Evolutionary conservation across 345 rosid species (phyloP), one percentile per base, ranked within the genome.

Genomic region (Pistacia atlantica): DNA sequence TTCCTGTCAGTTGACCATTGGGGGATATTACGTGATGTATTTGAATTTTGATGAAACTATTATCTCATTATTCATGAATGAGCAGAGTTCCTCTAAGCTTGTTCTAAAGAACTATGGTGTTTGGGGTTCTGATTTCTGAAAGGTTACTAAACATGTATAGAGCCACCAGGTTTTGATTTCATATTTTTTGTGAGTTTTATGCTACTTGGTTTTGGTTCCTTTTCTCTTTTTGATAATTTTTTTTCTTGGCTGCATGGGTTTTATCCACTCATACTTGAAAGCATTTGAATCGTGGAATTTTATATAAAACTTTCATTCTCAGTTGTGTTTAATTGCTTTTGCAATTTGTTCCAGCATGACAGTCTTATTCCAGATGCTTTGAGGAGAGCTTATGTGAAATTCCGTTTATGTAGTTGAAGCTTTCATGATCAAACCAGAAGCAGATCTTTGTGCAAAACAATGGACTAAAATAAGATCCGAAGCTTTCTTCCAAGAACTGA

Each of bases 251-350:
- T 20, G 48, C 28, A 57, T 8, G 54, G 14, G 9, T 25, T 22
- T 64, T 64, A 45, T 25, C 14, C 35, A 16, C 33, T 79, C 9
- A 10, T 71, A 61, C 17, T 18, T 65, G 1, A 42, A 69, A 60
- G 37, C 51, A 45, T 31, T 31, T 45, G 71, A 18, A 11, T 28
- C 16, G 37, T 25, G 14, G 8, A 61, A 25, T 46, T 72, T 59
- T 22, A 8, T 69, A 62, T 25, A 49, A 16, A 73, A 42, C 0
- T 17, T 75, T 64, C 52, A 10, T 67, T 17, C 62, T 17, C 28
- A 31, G 54, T 49, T 65, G 57, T 79, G 60, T 71, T 62, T 77
- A 46, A 77, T 76, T 71, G 68, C 22, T 70, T 75, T 81, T 55
- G 63, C 55, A 45, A 67, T 45, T 71, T 66, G 72, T 28, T 72